Conservation (phyloP, 2,329 filamentous ascomycete species). For the Diplodia scrobiculata region DNA sequence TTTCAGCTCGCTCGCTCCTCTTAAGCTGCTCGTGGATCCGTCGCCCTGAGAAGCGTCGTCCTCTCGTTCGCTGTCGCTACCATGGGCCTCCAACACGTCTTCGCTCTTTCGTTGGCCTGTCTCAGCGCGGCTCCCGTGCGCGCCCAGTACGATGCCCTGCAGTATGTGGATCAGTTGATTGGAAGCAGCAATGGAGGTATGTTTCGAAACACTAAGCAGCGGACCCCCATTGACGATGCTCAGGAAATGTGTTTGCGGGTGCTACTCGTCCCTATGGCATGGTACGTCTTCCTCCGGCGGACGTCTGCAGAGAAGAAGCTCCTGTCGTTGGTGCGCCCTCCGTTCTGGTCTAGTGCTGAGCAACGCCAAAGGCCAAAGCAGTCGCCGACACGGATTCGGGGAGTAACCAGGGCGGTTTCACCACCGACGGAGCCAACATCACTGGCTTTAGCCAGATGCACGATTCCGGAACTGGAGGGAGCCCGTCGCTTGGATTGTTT, state of each 20-base stretch:
- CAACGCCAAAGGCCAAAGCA: slow-evolving; percentile 46
- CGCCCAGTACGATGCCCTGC: slow-evolving; percentile 31
- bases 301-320: not conserved
- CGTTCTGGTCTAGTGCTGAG: not conserved
- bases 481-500: slow-evolving; percentile 69
- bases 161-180: slow-evolving; percentile 47
- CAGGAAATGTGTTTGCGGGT: slow-evolving; percentile 49
- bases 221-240: not conserved
- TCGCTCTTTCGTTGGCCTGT: slow-evolving; percentile 13
- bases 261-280: slow-evolving; percentile 47
- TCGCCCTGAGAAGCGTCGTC: not conserved
- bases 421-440: slow-evolving; percentile 46
- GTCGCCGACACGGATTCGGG: slow-evolving; percentile 51
- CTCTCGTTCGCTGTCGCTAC: not conserved
- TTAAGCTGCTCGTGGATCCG: not conserved
- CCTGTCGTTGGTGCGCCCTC: not conserved
- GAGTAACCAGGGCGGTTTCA: slow-evolving; percentile 58
- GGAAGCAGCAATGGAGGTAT: slow-evolving; percentile 47
- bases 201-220: not conserved
- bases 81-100: slow-evolving; percentile 15
- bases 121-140: not conserved
- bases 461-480: slow-evolving; percentile 37
- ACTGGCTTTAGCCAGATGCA: slow-evolving; percentile 51
- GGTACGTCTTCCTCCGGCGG: not conserved
- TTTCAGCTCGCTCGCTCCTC: not conserved